These are phyloP conservation scores for Pythium dissimile DNA, from an alignment of 352 stramenopile genomes.

Conservation along the genomic window DNA sequence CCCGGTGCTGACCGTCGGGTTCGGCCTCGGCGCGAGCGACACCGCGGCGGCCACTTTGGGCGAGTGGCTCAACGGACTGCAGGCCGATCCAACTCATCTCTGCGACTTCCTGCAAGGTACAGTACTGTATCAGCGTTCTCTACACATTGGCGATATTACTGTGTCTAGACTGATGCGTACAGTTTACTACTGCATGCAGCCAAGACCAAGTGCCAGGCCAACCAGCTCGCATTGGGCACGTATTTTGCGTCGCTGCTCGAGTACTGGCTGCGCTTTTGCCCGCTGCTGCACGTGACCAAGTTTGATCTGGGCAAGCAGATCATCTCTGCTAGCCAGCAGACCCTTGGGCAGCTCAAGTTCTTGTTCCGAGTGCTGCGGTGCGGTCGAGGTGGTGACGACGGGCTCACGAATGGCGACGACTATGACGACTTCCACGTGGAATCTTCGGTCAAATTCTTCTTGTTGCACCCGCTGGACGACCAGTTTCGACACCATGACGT, in stretches of 20 bases:
- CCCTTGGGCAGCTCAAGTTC: slow-evolving; percentile 74
- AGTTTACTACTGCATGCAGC: slow-evolving; percentile 21
- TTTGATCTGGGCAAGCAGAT: slow-evolving; percentile 62
- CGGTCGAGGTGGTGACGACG: too few relatives aligned
- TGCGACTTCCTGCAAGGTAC: slow-evolving; percentile 50
- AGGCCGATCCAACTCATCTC: slow-evolving; percentile 40
- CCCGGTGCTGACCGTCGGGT: slow-evolving; percentile 41
- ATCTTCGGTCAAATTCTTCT: slow-evolving; percentile 79
- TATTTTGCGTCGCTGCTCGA: slow-evolving; percentile 74
- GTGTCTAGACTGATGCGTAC: neutral
- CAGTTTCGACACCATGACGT: neutral
- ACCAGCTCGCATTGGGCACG: slow-evolving; percentile 50
- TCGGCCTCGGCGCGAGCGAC: slow-evolving; percentile 18
- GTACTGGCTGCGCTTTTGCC: slow-evolving; percentile 63
- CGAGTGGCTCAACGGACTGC: slow-evolving; percentile 44
- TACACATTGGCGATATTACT: neutral
- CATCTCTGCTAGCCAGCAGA: slow-evolving; percentile 54
- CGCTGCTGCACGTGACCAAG: slow-evolving; percentile 32
- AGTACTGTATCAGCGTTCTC: neutral
- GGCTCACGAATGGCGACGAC: neutral
- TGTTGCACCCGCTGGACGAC: slow-evolving; percentile 41
- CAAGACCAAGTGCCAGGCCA: slow-evolving; percentile 28
- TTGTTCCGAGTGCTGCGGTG: slow-evolving; percentile 40
- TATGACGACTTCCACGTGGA: slow-evolving; percentile 60
- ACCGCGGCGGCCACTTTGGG: slow-evolving; percentile 22